Evolutionary conservation across 768 basidiomycete species (phyloP).

Genomic region (Mycena kentingensis): DNA sequence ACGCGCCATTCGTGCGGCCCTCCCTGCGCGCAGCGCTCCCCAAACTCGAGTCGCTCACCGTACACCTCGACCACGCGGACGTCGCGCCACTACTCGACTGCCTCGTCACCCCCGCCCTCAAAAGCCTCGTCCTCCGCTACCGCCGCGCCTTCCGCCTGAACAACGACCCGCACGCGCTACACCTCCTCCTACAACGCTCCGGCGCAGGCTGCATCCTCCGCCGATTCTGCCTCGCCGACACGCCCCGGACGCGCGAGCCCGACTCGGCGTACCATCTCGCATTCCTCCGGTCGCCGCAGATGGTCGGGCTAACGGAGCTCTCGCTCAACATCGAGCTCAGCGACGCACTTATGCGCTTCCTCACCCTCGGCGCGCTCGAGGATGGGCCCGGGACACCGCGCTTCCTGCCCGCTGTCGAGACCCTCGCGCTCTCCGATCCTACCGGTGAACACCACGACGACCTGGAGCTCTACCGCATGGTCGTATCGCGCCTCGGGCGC

Average conservation of each 20-base stretch:
- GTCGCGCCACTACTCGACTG: slow-evolving; percentile 6
- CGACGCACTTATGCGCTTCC: slow-evolving; percentile 7
- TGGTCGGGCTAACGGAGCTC: slow-evolving; percentile 15
- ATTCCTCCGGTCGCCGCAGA: slow-evolving; percentile 3
- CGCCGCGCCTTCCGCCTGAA: background rate
- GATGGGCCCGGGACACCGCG: background rate
- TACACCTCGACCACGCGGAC: slow-evolving; percentile 7
- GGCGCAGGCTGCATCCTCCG: background rate
- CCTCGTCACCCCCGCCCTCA: slow-evolving; percentile 11
- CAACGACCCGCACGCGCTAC: slow-evolving; percentile 10
- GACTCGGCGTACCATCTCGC: background rate
- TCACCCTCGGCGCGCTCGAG: slow-evolving; percentile 13
- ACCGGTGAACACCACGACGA: slow-evolving; percentile 15
- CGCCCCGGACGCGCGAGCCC: background rate
- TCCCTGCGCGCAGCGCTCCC: slow-evolving; percentile 1
- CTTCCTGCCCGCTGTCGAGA: slow-evolving; percentile 7
- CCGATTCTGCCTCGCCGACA: slow-evolving; percentile 13
- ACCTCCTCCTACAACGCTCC: slow-evolving; percentile 7
- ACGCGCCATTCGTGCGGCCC: slow-evolving; percentile 3
- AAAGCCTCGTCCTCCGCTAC: slow-evolving; percentile 15
- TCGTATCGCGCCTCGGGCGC: slow-evolving; percentile 15
- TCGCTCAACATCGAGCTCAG: slow-evolving; percentile 13
- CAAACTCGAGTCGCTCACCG: slow-evolving; percentile 11
- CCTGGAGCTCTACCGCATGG: slow-evolving; percentile 15
- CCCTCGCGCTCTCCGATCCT: slow-evolving; percentile 8